phyloP scores from a whole-genome alignment of 177 flowering plant genomes.

The Vitis hybrid region DNA sequence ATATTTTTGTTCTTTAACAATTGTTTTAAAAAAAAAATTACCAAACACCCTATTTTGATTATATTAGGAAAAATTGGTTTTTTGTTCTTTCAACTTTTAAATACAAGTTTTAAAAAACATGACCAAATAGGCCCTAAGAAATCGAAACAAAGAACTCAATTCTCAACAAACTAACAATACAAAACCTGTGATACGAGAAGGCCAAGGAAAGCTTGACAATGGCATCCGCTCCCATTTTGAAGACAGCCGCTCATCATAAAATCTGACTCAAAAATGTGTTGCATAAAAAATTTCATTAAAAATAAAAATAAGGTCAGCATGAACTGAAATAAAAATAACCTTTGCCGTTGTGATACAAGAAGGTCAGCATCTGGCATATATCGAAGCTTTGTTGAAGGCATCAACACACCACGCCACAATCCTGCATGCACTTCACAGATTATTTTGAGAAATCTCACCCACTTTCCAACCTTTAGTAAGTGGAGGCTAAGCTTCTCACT shows the following conservation, averaged over 20 bases:
- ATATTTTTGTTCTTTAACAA: too few relatives aligned
- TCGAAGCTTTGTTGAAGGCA: constrained; percentile 26
- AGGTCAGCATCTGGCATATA: constrained; percentile 20
- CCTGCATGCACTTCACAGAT: constrained; percentile 33
- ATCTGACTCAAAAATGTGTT: constrained; percentile 25
- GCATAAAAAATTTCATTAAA: not conserved
- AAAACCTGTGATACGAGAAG: constrained; percentile 69
- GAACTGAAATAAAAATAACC: constrained; percentile 17
- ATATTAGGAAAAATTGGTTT: too few relatives aligned
- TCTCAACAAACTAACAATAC: constrained; percentile 6
- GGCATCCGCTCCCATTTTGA: constrained; percentile 52
- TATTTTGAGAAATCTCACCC: constrained; percentile 37
- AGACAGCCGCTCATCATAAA: constrained; percentile 39
- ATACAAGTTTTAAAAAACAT: too few relatives aligned
- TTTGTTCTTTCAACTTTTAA: too few relatives aligned
- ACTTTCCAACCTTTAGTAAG: constrained; percentile 26
- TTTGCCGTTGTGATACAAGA: constrained; percentile 16
- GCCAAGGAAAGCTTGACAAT: constrained; percentile 56
- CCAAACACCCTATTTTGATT: too few relatives aligned
- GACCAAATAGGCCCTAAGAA: not conserved
- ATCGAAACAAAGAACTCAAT: not conserved
- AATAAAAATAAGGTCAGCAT: not conserved
- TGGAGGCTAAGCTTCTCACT: constrained; percentile 16
- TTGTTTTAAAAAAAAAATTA: too few relatives aligned
- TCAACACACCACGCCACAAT: constrained; percentile 33